Base-by-base conservation (phyloP, 768 basidiomycete genomes). In the Trametes meyenii region DNA sequence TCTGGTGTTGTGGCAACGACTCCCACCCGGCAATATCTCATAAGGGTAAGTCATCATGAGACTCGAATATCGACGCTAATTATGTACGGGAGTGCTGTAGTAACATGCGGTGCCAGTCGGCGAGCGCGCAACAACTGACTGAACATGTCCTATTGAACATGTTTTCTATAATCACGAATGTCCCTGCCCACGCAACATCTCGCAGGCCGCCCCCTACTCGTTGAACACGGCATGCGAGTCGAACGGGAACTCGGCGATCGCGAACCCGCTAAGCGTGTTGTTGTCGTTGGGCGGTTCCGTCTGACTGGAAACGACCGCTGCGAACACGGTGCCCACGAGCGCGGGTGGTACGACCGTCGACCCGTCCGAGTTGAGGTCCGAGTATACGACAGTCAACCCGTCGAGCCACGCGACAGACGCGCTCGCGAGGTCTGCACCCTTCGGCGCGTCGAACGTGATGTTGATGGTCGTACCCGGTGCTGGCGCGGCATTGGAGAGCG, bases 241-340 rank as follows among this genome's bases (percentile, higher is more conserved):
- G 23, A 58, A 58, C 38, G 56, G 56, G 46, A 58, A 40, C 56
- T 58, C 23, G 6, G 29, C 42, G 26, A 87, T 75, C 21, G 79
- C 74, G 14, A 84, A 84, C 2, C 87, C 87, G 42, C 85, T 86
- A 29, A 89, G 71, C 24, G 79, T 84, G 62, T 74, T 81, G 26
- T 76, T 75, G 61, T 85, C 83, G 33, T 70, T 70, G 23, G 79
- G 74, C n/a, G 71, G 69, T 19, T 73, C 61, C 62, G 73, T 73
- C 64, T 72, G 73, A 64, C 68, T 77, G 58, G 76, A 80, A 45
- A 85, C 73, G 58, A 84, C 69, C 39, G 56, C 48, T 13, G 80
- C 78, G 72, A 82, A 88, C 7, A 82, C 80, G 4, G 78, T 76
- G 3, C 86, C 86, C 55, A 64, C 66, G 16, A 85, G 56, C 1